Conservation (phyloP, 148 eudicot species). For the Beta vulgaris region DNA sequence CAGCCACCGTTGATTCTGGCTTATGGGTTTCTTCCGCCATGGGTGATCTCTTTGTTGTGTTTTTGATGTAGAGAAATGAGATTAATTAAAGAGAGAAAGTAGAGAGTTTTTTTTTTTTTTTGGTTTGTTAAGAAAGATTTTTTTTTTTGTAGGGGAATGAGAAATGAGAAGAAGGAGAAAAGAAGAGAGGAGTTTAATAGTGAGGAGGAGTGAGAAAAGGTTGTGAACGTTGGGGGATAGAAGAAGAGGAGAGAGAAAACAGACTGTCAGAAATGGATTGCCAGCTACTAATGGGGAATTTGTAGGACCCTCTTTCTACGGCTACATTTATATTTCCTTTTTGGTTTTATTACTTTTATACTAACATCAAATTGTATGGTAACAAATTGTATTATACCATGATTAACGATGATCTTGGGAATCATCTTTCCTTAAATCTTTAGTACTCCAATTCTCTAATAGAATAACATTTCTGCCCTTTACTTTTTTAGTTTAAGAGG, state of each 20-base stretch:
- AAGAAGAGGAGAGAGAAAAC: constrained; percentile 19
- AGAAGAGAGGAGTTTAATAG: constrained; percentile 30
- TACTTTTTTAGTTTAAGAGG: no score
- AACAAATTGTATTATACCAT: no score
- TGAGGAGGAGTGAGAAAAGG: not conserved
- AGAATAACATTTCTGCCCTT: no score
- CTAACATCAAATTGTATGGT: no score
- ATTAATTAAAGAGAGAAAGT: not conserved
- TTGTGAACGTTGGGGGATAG: constrained; percentile 28
- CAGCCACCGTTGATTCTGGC: constrained; percentile 18
- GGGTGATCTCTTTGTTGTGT: constrained; percentile 21
- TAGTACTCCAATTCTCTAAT: no score
- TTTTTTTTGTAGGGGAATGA: not conserved
- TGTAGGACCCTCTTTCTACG: constrained; percentile 38
- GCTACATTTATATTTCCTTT: no score
- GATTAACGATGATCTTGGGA: no score
- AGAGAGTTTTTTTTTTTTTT: not conserved
- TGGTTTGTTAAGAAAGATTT: no score
- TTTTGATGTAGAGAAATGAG: not conserved
- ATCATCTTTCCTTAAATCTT: no score
- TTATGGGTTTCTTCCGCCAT: constrained; percentile 56
- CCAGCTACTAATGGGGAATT: constrained; percentile 40
- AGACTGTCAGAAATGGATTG: constrained; percentile 59
- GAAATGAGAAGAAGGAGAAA: not conserved
- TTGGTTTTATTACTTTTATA: no score